Evolutionary conservation across 75 land plant genomes (phyloP), one percentile per base, ranked within the genome.

Genomic region (Pinus tabuliformis): DNA sequence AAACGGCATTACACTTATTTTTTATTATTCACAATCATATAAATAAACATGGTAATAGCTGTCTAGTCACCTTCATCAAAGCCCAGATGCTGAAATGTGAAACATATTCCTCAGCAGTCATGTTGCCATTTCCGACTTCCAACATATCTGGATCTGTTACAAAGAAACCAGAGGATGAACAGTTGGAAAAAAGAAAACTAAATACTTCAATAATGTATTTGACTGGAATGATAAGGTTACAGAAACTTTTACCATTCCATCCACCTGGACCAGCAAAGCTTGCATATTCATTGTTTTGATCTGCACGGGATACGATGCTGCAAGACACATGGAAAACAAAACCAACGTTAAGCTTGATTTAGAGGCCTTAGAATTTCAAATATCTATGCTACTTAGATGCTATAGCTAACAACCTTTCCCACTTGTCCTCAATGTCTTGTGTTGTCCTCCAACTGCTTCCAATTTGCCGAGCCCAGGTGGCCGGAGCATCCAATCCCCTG

Each of bases 41-140:
- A 6, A 45, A 7, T 45, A 45, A 45, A 45, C 52, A 45, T 45
- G 9, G 52, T 6, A 45, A 45, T 45, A 45, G 52, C 0, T 45
- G 52, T 45, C 52, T 0, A 45, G 52, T 45, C 59, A 95, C 98
- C 93, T 95, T 95, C 88, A 85, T 86, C 56, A 95, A 59, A 65
- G 98, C 91, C 98, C 98, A 95, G 2, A 95, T 77, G 74, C 98
- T 93, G 79, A 95, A 95, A 84, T 95, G 98, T 68, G 88, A 80
- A 28, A 89, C 81, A 28, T 95, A 93, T 65, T 95, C 98, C 22
- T 91, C 83, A 33, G 78, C 70, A 17, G 85, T 86, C 96, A 95
- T 93, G 30, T 93, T 89, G 52, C 52, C 52, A 88, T 95, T 95
- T 20, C 98, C 98, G 61, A 93, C 90, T 83, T 95, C 98, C 22